Evolutionary conservation across 1,284 basidiomycete species (phyloP).

Genomic region (Xanthoconium separans): DNA sequence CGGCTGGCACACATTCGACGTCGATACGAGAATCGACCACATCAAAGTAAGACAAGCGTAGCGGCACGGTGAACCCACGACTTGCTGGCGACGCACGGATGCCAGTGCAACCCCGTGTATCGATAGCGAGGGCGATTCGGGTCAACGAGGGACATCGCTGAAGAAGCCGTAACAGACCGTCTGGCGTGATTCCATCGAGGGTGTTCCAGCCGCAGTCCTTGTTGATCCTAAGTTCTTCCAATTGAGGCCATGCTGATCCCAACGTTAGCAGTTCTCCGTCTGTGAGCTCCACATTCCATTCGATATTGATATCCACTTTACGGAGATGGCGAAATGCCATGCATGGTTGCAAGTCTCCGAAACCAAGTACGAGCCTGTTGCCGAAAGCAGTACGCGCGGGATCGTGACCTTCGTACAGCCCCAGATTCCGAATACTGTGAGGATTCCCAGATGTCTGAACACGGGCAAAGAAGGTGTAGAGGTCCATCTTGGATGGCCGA

Average conservation of each 20-base stretch:
- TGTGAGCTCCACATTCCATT: not conserved
- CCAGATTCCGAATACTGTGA: not conserved
- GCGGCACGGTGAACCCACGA: no score
- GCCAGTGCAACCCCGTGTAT: no score
- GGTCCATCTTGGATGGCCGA: no score
- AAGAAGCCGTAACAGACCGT: not conserved
- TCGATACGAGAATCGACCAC: not conserved
- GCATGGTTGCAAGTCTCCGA: no score
- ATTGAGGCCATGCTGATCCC: not conserved
- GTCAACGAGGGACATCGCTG: not conserved
- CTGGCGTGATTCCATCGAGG: not conserved
- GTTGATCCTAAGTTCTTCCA: not conserved
- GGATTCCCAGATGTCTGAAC: not conserved
- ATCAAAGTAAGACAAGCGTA: no score
- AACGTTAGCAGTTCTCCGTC: not conserved
- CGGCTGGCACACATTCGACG: not conserved
- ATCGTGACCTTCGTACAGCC: not conserved
- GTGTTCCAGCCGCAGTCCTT: not conserved
- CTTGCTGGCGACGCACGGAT: no score
- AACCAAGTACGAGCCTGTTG: no score
- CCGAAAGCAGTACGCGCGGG: no score
- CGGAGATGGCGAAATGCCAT: not conserved
- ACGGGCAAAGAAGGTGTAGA: not conserved
- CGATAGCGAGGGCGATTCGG: not conserved
- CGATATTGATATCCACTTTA: no score